phyloP scores from a whole-genome alignment of 2,329 filamentous ascomycete genomes.

The Furcasterigmium furcatum region DNA sequence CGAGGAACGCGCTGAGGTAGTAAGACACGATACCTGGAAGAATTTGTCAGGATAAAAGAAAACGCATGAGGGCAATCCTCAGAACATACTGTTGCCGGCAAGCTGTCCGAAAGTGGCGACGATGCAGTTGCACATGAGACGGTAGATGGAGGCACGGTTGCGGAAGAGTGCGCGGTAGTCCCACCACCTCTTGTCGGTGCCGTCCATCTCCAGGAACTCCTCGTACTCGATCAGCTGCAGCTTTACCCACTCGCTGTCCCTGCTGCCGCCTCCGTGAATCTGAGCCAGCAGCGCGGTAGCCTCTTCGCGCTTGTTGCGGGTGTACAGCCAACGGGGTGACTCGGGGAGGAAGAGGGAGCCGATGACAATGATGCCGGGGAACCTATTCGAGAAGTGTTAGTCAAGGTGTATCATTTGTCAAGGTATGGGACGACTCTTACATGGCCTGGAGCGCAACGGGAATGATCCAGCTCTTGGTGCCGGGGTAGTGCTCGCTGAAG shows the following conservation, averaged over 20 bases:
- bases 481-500: constrained; percentile 26
- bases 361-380: constrained; percentile 29
- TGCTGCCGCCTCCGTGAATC: constrained; percentile 41
- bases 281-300: constrained; percentile 26
- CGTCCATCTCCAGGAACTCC: constrained; percentile 35
- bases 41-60: too few relatives aligned
- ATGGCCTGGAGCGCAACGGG: constrained; percentile 32
- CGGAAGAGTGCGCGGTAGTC: constrained; percentile 43
- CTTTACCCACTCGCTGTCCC: constrained; percentile 23
- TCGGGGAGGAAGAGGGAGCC: constrained; percentile 25
- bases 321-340: constrained; percentile 36
- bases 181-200: constrained; percentile 44
- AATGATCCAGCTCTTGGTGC: constrained; percentile 33
- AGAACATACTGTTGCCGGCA: constrained; percentile 36
- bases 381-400: too few relatives aligned
- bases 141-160: constrained; percentile 32
- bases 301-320: constrained; percentile 24
- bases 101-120: constrained; percentile 44
- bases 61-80: too few relatives aligned
- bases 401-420: constrained; percentile 15
- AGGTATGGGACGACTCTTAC: too few relatives aligned
- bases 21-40: constrained; percentile 47
- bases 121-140: constrained; percentile 38
- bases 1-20: constrained; percentile 45
- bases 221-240: constrained; percentile 39